These are phyloP conservation scores for Ceratocystis cubensis DNA, from an alignment of 2,329 filamentous ascomycete genomes.

Conservation along the genomic window DNA sequence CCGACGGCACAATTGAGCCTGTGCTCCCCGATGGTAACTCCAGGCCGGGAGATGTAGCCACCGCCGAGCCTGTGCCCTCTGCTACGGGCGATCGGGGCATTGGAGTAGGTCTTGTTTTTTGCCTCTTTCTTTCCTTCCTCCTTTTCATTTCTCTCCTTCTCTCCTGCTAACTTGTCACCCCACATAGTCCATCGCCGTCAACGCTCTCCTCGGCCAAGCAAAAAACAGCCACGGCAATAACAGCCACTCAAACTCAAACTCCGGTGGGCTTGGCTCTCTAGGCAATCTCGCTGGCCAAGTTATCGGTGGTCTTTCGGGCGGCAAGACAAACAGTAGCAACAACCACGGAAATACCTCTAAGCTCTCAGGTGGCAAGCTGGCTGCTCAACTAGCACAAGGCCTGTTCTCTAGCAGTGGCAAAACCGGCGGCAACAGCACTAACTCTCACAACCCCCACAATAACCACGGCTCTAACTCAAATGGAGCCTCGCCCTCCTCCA, in stretches of 20 bases:
- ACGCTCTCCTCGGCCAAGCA: constrained; percentile 41
- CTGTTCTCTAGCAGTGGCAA: constrained; percentile 36
- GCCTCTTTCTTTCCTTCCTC: constrained; percentile 19
- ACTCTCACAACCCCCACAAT: constrained; percentile 2
- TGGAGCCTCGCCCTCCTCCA: constrained; percentile 22
- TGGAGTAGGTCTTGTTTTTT: constrained; percentile 40
- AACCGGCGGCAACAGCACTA: constrained; percentile 26
- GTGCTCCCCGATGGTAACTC: constrained; percentile 37
- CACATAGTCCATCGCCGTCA: constrained; percentile 46
- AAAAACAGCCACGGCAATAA: constrained; percentile 32
- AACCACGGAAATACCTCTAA: constrained; percentile 28
- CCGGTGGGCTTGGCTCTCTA: constrained; percentile 35
- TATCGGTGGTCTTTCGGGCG: constrained; percentile 30
- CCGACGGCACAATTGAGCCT: constrained; percentile 50
- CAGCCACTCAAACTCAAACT: constrained; percentile 28
- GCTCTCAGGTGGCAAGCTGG: constrained; percentile 37
- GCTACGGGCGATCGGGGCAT: constrained; percentile 47
- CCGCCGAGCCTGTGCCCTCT: constrained; percentile 30
- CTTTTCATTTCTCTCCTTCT: constrained; percentile 23
- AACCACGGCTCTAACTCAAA: constrained; percentile 26
- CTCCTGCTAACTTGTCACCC: constrained; percentile 2
- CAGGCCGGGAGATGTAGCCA: constrained; percentile 30
- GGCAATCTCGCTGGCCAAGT: constrained; percentile 38
- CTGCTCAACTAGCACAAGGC: constrained; percentile 44
- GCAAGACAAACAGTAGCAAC: constrained; percentile 24